Evolutionary conservation across 2,329 filamentous ascomycete genomes (phyloP), one percentile per base, ranked within the genome.

Genomic region (Epichloe glyceriae): DNA sequence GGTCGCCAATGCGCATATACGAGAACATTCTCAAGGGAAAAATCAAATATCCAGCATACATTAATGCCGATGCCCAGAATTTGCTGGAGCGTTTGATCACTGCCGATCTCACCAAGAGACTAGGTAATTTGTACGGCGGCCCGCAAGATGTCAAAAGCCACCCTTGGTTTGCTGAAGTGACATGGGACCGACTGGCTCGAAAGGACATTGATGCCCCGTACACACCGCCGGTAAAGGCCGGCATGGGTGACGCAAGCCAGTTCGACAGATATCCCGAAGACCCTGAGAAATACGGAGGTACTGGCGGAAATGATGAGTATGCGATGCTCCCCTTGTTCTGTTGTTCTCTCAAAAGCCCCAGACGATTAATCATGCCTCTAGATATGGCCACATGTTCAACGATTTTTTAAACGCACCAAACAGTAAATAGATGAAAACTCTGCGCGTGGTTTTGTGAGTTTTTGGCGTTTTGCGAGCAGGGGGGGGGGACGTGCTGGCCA

Each of bases 191-290:
- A 55, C 72, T 98, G 60, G 83, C 86, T 38, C 86, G 89, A 67
- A 97, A 96, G 70, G 93, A 98, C 62, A 98, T 98, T 54, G 93
- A 98, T 69, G 93, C 93, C 38, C 93, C 93, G 5, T 98, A 98
- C 65, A 93, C 95, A 50, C 93, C 93, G 15, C 93, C 93, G 0
- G 91, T 98, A 54, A 86, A 93, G 66, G 90, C 88, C 41, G 93
- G 93, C 41, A 85, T 88, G 33, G 93, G 93, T 53, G 93, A 98
- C 71, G 88, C 93, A 48, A 96, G 90, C 70, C 87, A 96, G 68
- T 98, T 98, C 64, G 93, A 98, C 70, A 88, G 90, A 67, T 98
- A 98, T 67, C 90, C 93, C 2, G 93, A 98, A 69, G 93, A 98
- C 68, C 88, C 87, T 43, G 93, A 98, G 68, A 82, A 84, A 64